Base-by-base conservation (phyloP, 2,329 filamentous ascomycete genomes). In the Helotiales sp. region DNA sequence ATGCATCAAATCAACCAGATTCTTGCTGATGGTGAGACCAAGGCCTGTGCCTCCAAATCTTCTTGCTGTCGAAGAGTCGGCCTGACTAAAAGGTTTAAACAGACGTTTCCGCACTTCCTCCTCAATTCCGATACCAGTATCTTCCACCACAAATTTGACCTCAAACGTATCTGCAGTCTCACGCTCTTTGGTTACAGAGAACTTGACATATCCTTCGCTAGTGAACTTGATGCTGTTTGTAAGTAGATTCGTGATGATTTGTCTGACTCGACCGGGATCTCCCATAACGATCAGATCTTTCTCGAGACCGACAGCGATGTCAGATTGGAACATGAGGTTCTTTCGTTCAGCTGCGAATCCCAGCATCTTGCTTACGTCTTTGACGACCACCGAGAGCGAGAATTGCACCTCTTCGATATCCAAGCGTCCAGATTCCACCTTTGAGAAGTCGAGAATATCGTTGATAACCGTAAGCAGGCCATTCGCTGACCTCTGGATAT, bases 361-460 rank as follows among this genome's bases (percentile, higher is more conserved):
- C 64, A 96, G 83, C 90, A 96, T 95, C 70, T 92, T 91, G 52
- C 86, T 89, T 19, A 95, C 90, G 69, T 96, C 91, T 47, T 86
- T 81, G 6, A 93, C 83, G 12, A 91, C 84, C 1, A 90, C 79
- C 0, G 86, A 86, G 1, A 92, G 76, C 27, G 87, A 90, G 66
- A 93, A 93, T 60, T 91, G 88, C 0, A 92, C 88, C 66, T 92
- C 88, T 72, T 92, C 89, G 38, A 93, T 87, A 61, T 92, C 89
- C 19, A 93, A 74, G 7, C 87, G 80, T 2, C 90, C 89, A 8
- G 87, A 90, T 70, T 93, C 90, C 1, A 91, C 87, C 71, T 96
- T 96, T 3, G 90, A 95, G 70, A 96, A 93, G 72, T 96, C 91
- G 1, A 96, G 77, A 55, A 96, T 96, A 67, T 96, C 91, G 68